Base-by-base conservation (phyloP, 1,139 yeast species). In the Pichia sp. region DNA sequence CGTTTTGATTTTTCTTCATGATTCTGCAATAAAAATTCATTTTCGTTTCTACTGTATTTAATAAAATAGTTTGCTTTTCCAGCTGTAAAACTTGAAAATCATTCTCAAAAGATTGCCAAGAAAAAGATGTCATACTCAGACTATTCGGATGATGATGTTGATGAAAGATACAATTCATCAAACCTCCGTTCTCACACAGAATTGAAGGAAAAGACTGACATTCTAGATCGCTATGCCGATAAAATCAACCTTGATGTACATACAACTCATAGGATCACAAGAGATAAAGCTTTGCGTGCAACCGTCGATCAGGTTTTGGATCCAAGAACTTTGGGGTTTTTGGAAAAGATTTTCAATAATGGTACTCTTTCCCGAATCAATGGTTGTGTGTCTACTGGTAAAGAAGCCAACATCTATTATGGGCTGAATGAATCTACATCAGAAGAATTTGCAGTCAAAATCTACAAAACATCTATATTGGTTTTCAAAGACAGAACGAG, bases 371-470 rank as follows among this genome's bases (percentile, higher is more conserved):
- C 93, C 8, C 83, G 89, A 62, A 85, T 95, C 64, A 90, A 92
- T 65, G 99, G 99, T 7, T 93, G 99, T 68, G 79, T 95, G 50
- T 85, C 95, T 64, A 95, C 99, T 0, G 99, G 99, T 45, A 95
- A 95, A 70, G 99, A 95, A 70, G 99, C 99, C 30, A 95, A 95
- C 68, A 98, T 95, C 3, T 95, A 95, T 68, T 97, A 92, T 68
- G 98, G 96, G 0, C 82, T 82, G 61, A 85, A 89, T 55, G 95
- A 87, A 56, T 79, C 76, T 41, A 79, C 75, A 1, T 80, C 71
- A 15, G 72, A 71, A 53, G 90, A 87, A 63, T 84, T 75, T 64
- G 99, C 99, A 0, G 89, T 95, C 53, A 95, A 95, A 68, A 92
- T 95, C 54, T 95, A 90, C 73, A 95, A 95, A 72, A 95, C 99